Conservation (phyloP, 768 basidiomycete genomes). For the Boletus barrowsii region DNA sequence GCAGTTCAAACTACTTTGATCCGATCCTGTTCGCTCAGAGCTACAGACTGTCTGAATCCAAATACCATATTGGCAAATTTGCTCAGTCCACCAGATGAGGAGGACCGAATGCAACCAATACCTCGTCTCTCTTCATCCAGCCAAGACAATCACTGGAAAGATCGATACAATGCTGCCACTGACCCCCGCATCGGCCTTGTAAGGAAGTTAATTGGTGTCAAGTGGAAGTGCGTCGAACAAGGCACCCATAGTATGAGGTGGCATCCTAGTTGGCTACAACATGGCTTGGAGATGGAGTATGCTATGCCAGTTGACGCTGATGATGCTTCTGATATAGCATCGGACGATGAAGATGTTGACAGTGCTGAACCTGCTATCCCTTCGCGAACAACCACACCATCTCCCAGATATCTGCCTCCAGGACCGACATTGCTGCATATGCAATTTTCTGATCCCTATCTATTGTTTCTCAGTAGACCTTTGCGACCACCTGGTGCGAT, state of each 20-base stretch:
- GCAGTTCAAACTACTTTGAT: constrained; percentile 47
- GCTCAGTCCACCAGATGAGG: constrained; percentile 57
- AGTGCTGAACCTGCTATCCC: constrained; percentile 19
- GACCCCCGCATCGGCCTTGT: constrained; percentile 72
- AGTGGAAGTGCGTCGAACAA: constrained; percentile 54
- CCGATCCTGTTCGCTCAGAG: constrained; percentile 70
- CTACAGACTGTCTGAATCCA: constrained; percentile 64
- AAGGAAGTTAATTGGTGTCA: constrained; percentile 64
- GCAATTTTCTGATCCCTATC: constrained; percentile 59
- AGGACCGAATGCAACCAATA: constrained; percentile 33
- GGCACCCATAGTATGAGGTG: constrained; percentile 34
- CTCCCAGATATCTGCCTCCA: constrained; percentile 65
- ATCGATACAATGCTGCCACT: constrained; percentile 56
- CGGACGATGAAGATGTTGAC: constrained; percentile 40
- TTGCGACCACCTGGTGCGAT: constrained; percentile 58
- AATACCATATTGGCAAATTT: constrained; percentile 75
- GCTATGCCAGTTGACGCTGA: constrained; percentile 33
- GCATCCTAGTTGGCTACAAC: constrained; percentile 43
- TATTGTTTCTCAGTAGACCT: constrained; percentile 59
- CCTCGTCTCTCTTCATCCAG: constrained; percentile 16
- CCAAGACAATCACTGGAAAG: constrained; percentile 42
- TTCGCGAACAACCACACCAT: constrained; percentile 66
- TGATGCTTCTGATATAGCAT: constrained; percentile 39
- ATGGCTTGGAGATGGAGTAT: constrained; percentile 47
- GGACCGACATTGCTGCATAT: constrained; percentile 68